Percentiles rank a stretch among this genome's conserved stretches.
These are phyloP conservation scores for Pneumocystis jirovecii DNA, from an alignment of 1,139 yeast species.

Conservation along the genomic window DNA sequence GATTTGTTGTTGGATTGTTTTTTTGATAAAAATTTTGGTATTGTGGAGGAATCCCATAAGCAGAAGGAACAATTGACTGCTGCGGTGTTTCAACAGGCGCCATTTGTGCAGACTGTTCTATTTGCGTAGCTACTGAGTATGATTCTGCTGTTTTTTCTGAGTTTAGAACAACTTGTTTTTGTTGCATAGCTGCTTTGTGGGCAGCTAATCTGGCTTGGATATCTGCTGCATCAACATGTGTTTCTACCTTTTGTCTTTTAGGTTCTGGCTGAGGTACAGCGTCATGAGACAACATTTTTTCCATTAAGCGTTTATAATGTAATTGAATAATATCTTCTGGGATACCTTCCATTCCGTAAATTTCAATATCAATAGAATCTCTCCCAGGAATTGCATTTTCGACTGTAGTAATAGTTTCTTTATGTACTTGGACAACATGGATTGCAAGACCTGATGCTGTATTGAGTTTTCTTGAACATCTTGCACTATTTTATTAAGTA, in stretches of 20 bases:
- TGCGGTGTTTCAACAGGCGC: background rate
- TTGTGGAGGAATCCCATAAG: background rate
- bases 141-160: background rate
- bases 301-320: slow-evolving; percentile 11
- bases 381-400: slow-evolving; percentile 15
- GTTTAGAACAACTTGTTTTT: background rate
- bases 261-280: slow-evolving; percentile 1
- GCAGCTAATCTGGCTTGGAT: slow-evolving; percentile 2
- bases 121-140: background rate
- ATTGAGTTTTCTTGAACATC: background rate
- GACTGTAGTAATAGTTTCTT: slow-evolving; percentile 13
- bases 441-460: slow-evolving; percentile 12
- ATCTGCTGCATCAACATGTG: background rate
- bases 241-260: slow-evolving; percentile 3
- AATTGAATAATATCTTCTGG: slow-evolving; percentile 13
- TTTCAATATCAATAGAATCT: slow-evolving; percentile 14
- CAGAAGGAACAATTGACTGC: background rate
- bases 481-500: background rate
- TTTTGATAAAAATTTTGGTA: background rate
- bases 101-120: background rate
- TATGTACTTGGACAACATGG: slow-evolving; percentile 16
- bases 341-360: slow-evolving; percentile 17
- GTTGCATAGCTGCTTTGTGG: slow-evolving; percentile 1
- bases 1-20: background rate
- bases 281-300: slow-evolving; percentile 8